Evolutionary conservation across 192 early-diverging fungal genomes (phyloP).

Genomic region (Entomortierella beljakovae): DNA sequence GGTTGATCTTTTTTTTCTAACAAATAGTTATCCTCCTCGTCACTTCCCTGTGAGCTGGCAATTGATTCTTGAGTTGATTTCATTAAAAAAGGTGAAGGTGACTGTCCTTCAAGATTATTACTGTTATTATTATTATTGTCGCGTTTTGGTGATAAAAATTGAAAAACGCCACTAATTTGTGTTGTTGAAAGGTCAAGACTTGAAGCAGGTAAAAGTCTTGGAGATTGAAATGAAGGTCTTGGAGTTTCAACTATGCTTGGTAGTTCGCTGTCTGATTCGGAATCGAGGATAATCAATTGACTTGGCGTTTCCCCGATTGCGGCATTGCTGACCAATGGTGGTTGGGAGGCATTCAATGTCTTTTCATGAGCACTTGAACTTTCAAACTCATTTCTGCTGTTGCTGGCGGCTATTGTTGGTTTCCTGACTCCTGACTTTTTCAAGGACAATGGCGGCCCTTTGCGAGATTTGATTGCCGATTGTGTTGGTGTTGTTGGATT

Average conservation of each 20-base stretch:
- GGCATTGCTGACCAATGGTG: neutral
- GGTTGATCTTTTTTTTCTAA: neutral
- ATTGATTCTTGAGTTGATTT: constrained; percentile 2
- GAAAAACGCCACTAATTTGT: constrained; percentile 1
- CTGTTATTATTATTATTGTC: neutral
- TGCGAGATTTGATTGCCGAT: neutral
- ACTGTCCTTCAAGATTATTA: neutral
- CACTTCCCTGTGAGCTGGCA: constrained; percentile 9
- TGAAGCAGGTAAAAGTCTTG: too few species aligned
- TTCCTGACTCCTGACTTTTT: neutral
- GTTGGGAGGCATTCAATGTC: neutral
- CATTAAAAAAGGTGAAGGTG: neutral
- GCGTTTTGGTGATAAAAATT: neutral
- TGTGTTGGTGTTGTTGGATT: neutral
- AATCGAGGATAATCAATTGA: neutral
- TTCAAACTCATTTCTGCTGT: neutral
- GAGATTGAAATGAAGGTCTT: neutral
- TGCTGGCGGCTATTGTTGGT: neutral
- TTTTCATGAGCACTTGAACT: neutral
- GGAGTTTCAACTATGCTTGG: neutral
- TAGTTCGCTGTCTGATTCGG: neutral
- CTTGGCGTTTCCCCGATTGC: neutral
- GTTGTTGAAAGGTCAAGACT: neutral
- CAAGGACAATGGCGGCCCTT: neutral
- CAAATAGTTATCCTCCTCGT: neutral